phyloP scores from a whole-genome alignment of 73 alveolate species.

The Blepharisma stoltei region DNA sequence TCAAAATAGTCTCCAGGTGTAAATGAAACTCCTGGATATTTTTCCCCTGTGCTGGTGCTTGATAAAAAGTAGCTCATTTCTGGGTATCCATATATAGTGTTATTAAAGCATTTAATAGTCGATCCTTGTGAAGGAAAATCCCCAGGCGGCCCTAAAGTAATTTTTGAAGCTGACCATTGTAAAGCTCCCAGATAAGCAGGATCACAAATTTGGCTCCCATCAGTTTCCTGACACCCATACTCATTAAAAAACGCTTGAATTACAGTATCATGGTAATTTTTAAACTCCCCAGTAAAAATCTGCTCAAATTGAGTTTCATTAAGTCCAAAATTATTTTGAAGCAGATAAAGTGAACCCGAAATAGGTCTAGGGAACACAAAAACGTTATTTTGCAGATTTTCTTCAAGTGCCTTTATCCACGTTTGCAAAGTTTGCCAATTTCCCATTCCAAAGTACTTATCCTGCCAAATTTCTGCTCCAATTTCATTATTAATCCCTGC shows the following conservation, averaged over 20 bases:
- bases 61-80: slow-evolving; percentile 10
- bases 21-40: slow-evolving; percentile 7
- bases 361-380: not conserved
- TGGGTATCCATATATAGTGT: slow-evolving; percentile 24
- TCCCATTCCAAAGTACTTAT: slow-evolving; percentile 17
- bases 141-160: not conserved
- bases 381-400: not conserved
- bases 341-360: not conserved
- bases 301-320: not conserved
- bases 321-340: not conserved
- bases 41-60: not conserved
- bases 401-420: slow-evolving; percentile 14
- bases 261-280: not conserved
- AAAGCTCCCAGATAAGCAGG: slow-evolving; percentile 22
- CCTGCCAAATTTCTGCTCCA: slow-evolving; percentile 11
- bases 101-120: not conserved
- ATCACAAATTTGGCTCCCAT: not conserved
- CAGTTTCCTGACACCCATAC: slow-evolving; percentile 16
- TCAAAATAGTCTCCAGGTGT: not conserved
- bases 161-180: not conserved
- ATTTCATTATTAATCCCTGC: slow-evolving; percentile 23
- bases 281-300: not conserved
- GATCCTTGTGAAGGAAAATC: not conserved
- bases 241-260: not conserved
- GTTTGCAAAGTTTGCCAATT: not conserved